Base-by-base conservation (phyloP, 2,329 filamentous ascomycete genomes). In the Fusarium staphyleae region DNA sequence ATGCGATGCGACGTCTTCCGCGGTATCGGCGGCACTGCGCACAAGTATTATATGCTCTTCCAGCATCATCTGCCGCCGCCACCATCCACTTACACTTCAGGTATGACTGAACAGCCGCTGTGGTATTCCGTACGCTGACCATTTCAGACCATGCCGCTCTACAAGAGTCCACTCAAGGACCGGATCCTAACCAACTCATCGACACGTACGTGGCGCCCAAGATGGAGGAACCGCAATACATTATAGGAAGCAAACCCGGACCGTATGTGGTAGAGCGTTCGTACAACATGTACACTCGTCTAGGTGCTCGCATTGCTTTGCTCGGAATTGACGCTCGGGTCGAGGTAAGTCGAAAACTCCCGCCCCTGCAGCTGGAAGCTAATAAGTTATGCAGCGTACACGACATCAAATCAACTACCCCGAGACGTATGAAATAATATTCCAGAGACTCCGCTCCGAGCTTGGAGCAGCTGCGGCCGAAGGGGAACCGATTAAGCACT, bases 41-140 rank as follows among this genome's bases (percentile, higher is more conserved):
- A 95, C 80, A 99, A 99, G 74, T 98, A 98, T 75, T 99, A 99
- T 72, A 85, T 98, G 83, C 83, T 99, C 9, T 99, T 99, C 75
- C 95, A 99, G 75, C 95, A 99, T 66, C 93, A 97, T 68, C 77
- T 96, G 42, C 85, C 93, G 11, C 93, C 93, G 1, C 92, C 93
- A 0, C 79, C 83, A 57, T 93, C 90, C 24, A 96, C 93, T 1
- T 97, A 88, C 71, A 96, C 91, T 11, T 49, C 57, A 16, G 65
- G 65, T 68, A 66, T 22, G 61, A 33, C 15, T 28, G 10, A 15
- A 24, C 9, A 10, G 26, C 19, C 11, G 19, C 15, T n/a, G 12
- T 24, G n/a, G 2, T 15, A 45, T 16, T 19, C 33, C 10, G 12
- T 16, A 26, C 43, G 24, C 57, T 69, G 29, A 69, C 42, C 5